Evolutionary conservation across 192 early-diverging fungal genomes (phyloP), one percentile per base, ranked within the genome.

Genomic region (Mortierella hygrophila): DNA sequence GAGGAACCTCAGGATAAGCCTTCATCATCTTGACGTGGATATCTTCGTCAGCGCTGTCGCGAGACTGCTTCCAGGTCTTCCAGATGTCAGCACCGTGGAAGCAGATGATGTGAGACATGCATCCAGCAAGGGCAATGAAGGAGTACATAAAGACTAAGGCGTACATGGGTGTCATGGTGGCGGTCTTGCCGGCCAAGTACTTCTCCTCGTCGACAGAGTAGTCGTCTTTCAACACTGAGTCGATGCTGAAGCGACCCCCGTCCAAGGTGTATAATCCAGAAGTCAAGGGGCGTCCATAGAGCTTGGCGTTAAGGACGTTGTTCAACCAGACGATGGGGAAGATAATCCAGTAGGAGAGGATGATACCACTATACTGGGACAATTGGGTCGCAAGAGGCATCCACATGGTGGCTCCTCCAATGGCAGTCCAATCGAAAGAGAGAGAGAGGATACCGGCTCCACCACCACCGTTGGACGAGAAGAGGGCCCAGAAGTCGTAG

Each of bases 301-400:
- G 68, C 70, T 78, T 83, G 60, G 72, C 68, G 1, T 52, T 54
- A 26, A 83, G 47, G 21, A 41, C 40, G 23, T 95, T 91, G 75
- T 75, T 89, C 80, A 93, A 90, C 87, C 93, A 95, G 23, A 92
- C 83, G 13, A 92, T 86, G 16, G 95, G 96, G 0, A 91, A 89
- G 35, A 93, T 89, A 68, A 96, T 88, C 95, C 95, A 96, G 80
- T 93, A 91, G n/a, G 90, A 81, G 4, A 94, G 74, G 37, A 93
- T 82, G 44, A 92, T 89, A 29, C 93, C 92, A 4, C 86, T 79
- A 79, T 93, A 93, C 29, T 90, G 87, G 79, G 93, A 94, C 68
- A 92, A 90, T 10, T 91, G 90, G 40, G 94, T 91, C 63, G 89
- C 89, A 63, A 83, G 83, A 35, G 86, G 82, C 23, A 87, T 8